Conservation (phyloP, 2,329 filamentous ascomycete species). For the Atkinsonella hypoxylon region DNA sequence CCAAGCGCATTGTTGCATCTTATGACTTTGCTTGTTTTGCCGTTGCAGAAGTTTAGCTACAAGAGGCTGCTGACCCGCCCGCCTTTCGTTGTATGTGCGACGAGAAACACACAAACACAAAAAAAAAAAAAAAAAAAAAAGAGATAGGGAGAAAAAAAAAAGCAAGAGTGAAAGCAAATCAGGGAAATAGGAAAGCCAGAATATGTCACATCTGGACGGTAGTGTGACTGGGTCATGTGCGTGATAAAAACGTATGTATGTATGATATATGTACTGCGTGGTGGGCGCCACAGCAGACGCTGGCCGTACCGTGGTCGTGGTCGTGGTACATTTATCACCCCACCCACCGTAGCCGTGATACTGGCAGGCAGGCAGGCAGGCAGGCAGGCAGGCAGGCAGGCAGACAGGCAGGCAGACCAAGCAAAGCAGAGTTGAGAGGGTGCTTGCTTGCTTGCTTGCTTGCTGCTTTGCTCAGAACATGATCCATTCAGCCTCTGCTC, state of each 20-base stretch:
- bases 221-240: background rate
- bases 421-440: background rate
- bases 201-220: background rate
- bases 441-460: too few species aligned
- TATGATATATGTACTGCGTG: background rate
- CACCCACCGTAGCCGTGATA: too few species aligned
- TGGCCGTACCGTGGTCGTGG: too few species aligned
- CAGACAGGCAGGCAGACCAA: too few species aligned
- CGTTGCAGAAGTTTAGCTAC: background rate
- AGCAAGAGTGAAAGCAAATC: background rate
- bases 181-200: background rate
- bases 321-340: too few species aligned
- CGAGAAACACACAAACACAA: too few species aligned
- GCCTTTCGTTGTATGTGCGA: background rate
- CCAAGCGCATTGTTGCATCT: background rate
- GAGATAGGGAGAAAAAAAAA: background rate
- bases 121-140: too few species aligned
- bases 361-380: too few species aligned
- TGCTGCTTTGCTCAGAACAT: slow-evolving; percentile 36
- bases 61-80: background rate
- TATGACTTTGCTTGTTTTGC: background rate
- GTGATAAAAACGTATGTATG: background rate
- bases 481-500: slow-evolving; percentile 52
- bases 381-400: too few species aligned
- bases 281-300: background rate